Evolutionary conservation across 441 rosid genomes (phyloP), one percentile per base, ranked within the genome.

Genomic region (Omphalea diandra): DNA sequence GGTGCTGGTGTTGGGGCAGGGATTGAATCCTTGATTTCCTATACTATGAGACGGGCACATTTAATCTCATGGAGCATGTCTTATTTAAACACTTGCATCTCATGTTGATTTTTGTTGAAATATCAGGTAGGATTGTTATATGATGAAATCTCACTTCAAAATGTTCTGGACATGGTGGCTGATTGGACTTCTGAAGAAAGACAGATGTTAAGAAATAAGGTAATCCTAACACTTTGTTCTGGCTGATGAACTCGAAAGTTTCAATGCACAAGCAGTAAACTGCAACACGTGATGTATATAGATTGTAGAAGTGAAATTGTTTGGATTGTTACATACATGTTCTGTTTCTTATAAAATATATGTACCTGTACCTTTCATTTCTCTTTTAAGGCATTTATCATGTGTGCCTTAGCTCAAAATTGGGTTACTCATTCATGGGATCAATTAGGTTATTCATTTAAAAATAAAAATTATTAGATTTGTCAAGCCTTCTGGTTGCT

Each of bases 151-250:
- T 83, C 94, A 2, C 97, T 93, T 69, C 97, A 90, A 81, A 83
- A 52, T 82, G 77, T 88, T 64, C 73, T 91, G 43, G 98, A 88
- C 78, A 77, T 91, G 86, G 81, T 82, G 58, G 94, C 97, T 72
- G 99, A 95, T 79, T 95, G 99, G 98, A 95, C 97, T 33, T 65
- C 86, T 44, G 95, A 86, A 76, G 99, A 96, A 84, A 90, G 98
- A 78, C 83, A 85, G 80, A 89, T 86, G 96, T 75, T 96, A 69
- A 88, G 99, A 79, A 85, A 90, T 79, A 85, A 83, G 93, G 99
- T 93, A 83, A 86, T 15, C 20, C 22, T 36, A 58, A 62, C 36
- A 33, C 43, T 27, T 36, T 24, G 7, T 35, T 31, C 40, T 32
- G 24, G 18, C 44, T 31, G 43, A 15, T 59, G n/a, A n/a, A n/a